Evolutionary conservation across 345 rosid species (phyloP).

Genomic region (Adansonia digitata): DNA sequence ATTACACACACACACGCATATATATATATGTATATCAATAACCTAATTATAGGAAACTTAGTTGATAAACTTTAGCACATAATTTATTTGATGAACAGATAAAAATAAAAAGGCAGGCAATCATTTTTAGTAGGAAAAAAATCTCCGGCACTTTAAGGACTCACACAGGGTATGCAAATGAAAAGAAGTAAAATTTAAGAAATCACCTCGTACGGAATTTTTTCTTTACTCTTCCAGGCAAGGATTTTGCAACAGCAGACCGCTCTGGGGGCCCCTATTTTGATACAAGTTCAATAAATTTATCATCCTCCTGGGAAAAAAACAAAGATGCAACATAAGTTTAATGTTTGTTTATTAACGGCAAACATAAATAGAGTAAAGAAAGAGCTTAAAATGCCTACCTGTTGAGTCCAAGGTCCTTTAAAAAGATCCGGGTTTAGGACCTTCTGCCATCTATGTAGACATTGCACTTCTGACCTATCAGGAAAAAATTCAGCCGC

Average conservation of each 20-base stretch:
- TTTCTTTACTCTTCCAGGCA: slow-evolving; percentile 94
- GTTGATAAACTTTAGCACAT: background rate
- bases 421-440: slow-evolving; percentile 88
- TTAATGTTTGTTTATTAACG: slow-evolving; percentile 6
- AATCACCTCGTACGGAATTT: slow-evolving; percentile 90
- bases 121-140: background rate
- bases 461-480: slow-evolving; percentile 94
- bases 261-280: slow-evolving; percentile 82
- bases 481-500: slow-evolving; percentile 79
- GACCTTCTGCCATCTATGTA: slow-evolving; percentile 99
- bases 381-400: slow-evolving; percentile 20
- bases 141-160: background rate
- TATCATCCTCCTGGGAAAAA: slow-evolving; percentile 73
- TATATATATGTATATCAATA: background rate
- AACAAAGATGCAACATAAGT: background rate
- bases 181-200: background rate
- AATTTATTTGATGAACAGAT: background rate
- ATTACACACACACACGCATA: background rate
- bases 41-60: background rate
- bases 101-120: background rate
- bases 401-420: slow-evolving; percentile 99
- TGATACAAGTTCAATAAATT: slow-evolving; percentile 65
- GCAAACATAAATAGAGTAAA: slow-evolving; percentile 11
- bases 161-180: background rate
- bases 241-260: slow-evolving; percentile 83